phyloP scores from a whole-genome alignment of 768 basidiomycete genomes.

The Coprinellus micaceus region DNA sequence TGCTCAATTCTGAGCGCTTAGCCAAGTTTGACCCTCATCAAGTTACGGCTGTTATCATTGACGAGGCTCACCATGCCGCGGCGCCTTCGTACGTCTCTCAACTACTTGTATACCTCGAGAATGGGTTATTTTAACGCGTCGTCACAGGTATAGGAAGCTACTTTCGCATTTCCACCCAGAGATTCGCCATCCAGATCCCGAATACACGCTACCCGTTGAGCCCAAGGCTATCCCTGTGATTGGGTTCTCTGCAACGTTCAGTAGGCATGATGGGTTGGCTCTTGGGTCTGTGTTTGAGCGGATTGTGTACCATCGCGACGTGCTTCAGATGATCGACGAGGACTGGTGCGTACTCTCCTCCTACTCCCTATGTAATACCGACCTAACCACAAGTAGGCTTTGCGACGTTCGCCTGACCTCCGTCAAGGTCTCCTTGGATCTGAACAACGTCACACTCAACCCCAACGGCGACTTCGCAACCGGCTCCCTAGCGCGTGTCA shows the following conservation, averaged over 20 bases:
- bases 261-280: conserved; percentile 85
- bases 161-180: conserved; percentile 76
- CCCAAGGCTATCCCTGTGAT: conserved; percentile 71
- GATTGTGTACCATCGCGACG: conserved; percentile 91
- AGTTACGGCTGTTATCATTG: conserved; percentile 78
- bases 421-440: conserved; percentile 69
- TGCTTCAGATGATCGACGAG: conserved; percentile 89
- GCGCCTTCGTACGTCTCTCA: conserved; percentile 68
- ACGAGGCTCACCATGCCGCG: conserved; percentile 95
- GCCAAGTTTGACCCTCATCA: conserved; percentile 67
- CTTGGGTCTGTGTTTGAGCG: conserved; percentile 84
- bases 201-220: conserved; percentile 32
- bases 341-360: conserved; percentile 55
- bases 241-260: conserved; percentile 95
- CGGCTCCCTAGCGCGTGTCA: conserved; percentile 69
- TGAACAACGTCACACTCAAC: conserved; percentile 65
- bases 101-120: not conserved
- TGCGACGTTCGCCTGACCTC: conserved; percentile 84
- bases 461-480: conserved; percentile 81
- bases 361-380: not conserved
- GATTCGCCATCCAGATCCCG: conserved; percentile 52
- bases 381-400: conserved; percentile 49
- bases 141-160: conserved; percentile 69
- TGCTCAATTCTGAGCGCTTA: conserved; percentile 59
- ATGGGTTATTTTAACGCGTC: not conserved